Percentiles rank a stretch among this genome's conserved stretches.
Evolutionary conservation across 345 rosid species (phyloP).

Genomic region (Arabis hirsuta): DNA sequence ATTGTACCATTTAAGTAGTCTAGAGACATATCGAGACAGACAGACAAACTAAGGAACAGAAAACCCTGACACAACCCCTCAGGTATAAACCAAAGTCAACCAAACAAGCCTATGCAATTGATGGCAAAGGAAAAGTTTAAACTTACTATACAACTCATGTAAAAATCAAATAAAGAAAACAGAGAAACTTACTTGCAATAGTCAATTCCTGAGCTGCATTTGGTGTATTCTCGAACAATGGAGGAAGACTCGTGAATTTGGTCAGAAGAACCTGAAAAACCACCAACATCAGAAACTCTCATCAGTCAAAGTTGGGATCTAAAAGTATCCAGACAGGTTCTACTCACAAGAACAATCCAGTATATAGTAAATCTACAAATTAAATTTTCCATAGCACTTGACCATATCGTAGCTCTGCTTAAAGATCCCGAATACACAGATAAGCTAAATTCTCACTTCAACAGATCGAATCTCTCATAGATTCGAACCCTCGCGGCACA

Average conservation of each 20-base stretch:
- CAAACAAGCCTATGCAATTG: background rate
- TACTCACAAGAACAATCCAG: background rate
- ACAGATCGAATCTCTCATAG: background rate
- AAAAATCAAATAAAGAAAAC: background rate
- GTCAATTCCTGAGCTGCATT: conserved; percentile 67
- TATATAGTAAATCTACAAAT: no score
- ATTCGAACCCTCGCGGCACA: conserved; percentile 2
- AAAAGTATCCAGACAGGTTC: background rate
- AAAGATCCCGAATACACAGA: conserved; percentile 2
- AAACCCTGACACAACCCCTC: background rate
- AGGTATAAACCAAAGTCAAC: background rate
- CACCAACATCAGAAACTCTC: background rate
- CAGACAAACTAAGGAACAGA: conserved; percentile 3
- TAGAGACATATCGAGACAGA: background rate
- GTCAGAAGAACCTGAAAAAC: conserved; percentile 72
- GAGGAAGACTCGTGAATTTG: conserved; percentile 79
- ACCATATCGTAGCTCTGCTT: background rate
- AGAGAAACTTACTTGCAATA: conserved; percentile 67
- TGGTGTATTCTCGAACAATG: conserved; percentile 80
- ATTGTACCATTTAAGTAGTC: background rate
- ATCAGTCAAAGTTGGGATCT: background rate
- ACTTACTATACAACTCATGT: background rate
- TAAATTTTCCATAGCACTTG: background rate
- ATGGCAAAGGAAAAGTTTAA: background rate
- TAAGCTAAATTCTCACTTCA: conserved; percentile 10